These are phyloP conservation scores for Coccomyxa subellipsoidea DNA, from an alignment of 163 green algal species.

Conservation along the genomic window DNA sequence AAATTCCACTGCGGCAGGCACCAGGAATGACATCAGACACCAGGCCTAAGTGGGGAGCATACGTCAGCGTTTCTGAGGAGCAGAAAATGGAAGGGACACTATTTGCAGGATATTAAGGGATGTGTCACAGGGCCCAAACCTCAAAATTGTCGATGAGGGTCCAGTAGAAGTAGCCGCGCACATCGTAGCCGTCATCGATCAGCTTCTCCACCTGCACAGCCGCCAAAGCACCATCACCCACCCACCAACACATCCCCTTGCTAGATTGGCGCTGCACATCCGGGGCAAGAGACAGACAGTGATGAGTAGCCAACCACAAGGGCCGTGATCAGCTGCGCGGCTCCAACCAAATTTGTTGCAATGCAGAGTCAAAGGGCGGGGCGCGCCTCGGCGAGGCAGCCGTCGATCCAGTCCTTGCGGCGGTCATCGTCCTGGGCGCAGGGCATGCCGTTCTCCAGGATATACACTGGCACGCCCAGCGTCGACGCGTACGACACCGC, in stretches of 20 bases:
- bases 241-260: too few species aligned
- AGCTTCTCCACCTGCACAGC: constrained; percentile 25
- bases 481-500: constrained; percentile 48
- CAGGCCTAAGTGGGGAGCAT: neutral
- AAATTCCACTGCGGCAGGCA: constrained; percentile 28
- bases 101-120: neutral
- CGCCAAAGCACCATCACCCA: neutral
- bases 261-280: too few species aligned
- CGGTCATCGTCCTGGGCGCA: constrained; percentile 46
- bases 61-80: neutral
- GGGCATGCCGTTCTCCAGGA: constrained; percentile 78
- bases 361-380: neutral
- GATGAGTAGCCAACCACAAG: too few species aligned
- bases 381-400: constrained; percentile 29
- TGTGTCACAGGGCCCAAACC: neutral
- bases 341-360: too few species aligned
- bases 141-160: constrained; percentile 37
- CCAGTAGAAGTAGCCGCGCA: constrained; percentile 39
- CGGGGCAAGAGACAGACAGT: too few species aligned
- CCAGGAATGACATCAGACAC: neutral
- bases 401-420: constrained; percentile 53
- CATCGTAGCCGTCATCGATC: constrained; percentile 35
- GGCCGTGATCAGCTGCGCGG: too few species aligned
- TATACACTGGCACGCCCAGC: constrained; percentile 73
- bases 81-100: neutral